Base-by-base conservation (phyloP, 1,284 basidiomycete species). In the Bjerkandera adusta region DNA sequence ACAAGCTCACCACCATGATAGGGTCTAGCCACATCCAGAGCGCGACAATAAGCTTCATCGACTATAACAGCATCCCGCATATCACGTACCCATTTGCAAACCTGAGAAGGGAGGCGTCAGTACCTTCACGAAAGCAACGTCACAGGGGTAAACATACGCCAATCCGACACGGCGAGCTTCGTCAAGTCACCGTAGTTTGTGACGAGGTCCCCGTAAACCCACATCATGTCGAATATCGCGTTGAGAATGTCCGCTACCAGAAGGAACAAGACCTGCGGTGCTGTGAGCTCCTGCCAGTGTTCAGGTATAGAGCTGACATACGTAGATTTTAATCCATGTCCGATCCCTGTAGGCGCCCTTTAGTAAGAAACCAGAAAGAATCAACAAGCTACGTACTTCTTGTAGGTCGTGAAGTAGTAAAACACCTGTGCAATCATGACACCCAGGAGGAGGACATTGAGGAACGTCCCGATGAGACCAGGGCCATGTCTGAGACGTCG, bases 171-270 rank as follows among this genome's bases (percentile, higher is more conserved):
- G 15, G 16, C 18, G 4, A 49, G 16, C 13, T 38, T 36, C 5
- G 26, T 25, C 1, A 38, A 13, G 29, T 51, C 27, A 43, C 49
- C 44, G 35, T 46, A 50, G 12, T 53, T 52, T 26, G 65, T 56
- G 30, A 68, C 58, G 21, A 56, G 40, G 22, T 58, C 54, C 22
- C 5, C 15, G 43, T 69, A 69, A 6, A 67, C 45, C 45, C 60
- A 65, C 20, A 50, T 49, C n/a, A 60, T 54, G 41, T 58, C 51
- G 47, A 64, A 67, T 12, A 54, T 51, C 1, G 64, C 57, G 45
- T 67, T 63, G 13, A 63, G 21, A 3, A 59, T 55, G 51, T 69
- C 68, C 6, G 57, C 56, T 11, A 66, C 7, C 40, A 66, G 57
- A 8, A 70, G 53, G 4, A 60, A 39, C 3, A 34, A 33, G 20